Base-by-base conservation (phyloP, 2,329 filamentous ascomycete genomes). In the Paracorniculantispora psalliotae region DNA sequence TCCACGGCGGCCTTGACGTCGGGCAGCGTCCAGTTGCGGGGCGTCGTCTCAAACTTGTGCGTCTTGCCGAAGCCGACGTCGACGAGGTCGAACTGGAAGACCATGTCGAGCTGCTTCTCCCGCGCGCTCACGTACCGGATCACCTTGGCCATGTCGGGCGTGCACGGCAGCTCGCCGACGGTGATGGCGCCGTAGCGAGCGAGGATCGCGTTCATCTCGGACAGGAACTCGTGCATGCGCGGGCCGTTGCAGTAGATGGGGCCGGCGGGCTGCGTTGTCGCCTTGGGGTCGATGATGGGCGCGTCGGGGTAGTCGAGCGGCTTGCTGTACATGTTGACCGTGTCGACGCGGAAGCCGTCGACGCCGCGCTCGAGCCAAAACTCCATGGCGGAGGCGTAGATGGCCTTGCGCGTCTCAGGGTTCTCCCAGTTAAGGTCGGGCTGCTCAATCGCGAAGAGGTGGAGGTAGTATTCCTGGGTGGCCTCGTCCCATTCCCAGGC, bases 371-470 rank as follows among this genome's bases (percentile, higher is more conserved):
- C 77, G 0, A 94, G 81, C 91, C 91, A 94, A 69, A 92, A 94
- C 30, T 82, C 81, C 82, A 92, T 89, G 5, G 88, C 80, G 17
- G 82, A 81, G 35, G 87, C 79, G 69, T 91, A 89, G 7, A 92
- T 85, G 1, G 89, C 90, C 48, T 82, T 75, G 17, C 89, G 81
- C 0, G 88, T 83, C 10, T 81, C 83, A 0, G 79, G 78, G 59
- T 87, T 89, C 67, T 92, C 88, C 89, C 90, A 94, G 73, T 94
- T 94, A n/a, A 94, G 78, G 65, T 94, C 91, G 0, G 91, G 90
- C 69, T 93, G 90, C 63, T 90, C 84, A 5, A 81, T 81, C 7
- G 87, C 85, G 70, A 91, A 96, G 12, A 94, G 79, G 62, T 89
- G 85, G 0, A 92, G 81, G 66, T 91, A 92, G 70, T 91, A 92